Evolutionary conservation across 2,329 filamentous ascomycete species (phyloP).

Genomic region (Botrytis elliptica): DNA sequence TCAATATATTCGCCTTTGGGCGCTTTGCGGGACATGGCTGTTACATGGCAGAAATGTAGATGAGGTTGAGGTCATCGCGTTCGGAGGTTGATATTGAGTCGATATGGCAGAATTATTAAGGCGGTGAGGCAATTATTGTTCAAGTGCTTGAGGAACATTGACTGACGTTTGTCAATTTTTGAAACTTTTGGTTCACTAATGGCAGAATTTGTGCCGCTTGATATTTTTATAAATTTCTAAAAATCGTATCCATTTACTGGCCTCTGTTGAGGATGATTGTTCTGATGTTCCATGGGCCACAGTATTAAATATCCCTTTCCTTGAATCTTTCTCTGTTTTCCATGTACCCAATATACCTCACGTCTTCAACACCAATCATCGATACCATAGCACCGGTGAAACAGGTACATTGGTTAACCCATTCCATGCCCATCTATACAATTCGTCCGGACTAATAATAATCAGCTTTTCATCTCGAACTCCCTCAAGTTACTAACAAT

Average conservation of each 20-base stretch:
- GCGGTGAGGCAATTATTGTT: neutral
- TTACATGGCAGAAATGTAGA: conserved; percentile 24
- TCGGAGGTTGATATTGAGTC: neutral
- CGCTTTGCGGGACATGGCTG: conserved; percentile 70
- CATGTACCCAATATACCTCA: neutral
- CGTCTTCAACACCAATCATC: neutral
- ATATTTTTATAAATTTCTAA: neutral
- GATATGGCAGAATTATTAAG: neutral
- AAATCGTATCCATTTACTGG: neutral
- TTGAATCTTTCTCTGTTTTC: neutral
- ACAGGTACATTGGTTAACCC: conserved; percentile 33
- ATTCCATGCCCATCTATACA: conserved; percentile 36
- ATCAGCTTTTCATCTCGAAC: conserved; percentile 20
- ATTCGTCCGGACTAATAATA: conserved; percentile 27
- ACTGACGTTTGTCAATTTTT: no score
- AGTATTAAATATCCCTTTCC: neutral
- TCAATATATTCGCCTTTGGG: conserved; percentile 94
- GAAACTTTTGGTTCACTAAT: neutral
- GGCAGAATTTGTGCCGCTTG: neutral
- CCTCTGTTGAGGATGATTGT: neutral
- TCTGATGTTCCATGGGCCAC: neutral
- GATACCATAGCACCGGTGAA: conserved; percentile 30
- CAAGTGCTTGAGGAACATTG: neutral
- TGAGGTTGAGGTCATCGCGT: conserved; percentile 4
- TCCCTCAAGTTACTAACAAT: conserved; percentile 35